Evolutionary conservation across 2,329 filamentous ascomycete genomes (phyloP).

Genomic region (Lasiodiplodia hormozganensis): DNA sequence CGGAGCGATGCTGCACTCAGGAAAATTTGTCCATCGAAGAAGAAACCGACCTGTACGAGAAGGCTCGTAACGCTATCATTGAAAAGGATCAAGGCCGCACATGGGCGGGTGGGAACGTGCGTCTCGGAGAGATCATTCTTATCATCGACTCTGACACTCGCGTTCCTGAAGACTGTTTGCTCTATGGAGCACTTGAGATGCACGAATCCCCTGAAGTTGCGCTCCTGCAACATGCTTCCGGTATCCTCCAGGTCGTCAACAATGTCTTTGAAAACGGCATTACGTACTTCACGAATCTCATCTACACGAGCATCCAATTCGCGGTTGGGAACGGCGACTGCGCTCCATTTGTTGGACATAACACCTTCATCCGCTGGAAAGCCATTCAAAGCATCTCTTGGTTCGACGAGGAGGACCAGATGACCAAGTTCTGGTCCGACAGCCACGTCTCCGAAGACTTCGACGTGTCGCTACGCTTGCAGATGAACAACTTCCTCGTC

Average conservation of each 20-base stretch:
- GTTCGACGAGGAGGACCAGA: conserved; percentile 24
- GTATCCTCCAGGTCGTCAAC: conserved; percentile 31
- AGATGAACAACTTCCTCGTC: conserved; percentile 30
- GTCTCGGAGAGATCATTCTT: conserved; percentile 75
- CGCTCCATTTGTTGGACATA: conserved; percentile 34
- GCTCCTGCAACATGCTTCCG: conserved; percentile 32
- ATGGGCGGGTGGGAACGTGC: conserved; percentile 79
- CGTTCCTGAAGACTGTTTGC: conserved; percentile 32
- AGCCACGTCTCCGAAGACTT: conserved; percentile 33
- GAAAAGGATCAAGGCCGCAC: conserved; percentile 62
- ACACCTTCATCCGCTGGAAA: conserved; percentile 33
- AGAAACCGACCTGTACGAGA: conserved; percentile 28
- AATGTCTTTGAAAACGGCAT: conserved; percentile 34
- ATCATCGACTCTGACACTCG: conserved; percentile 50
- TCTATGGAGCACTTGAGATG: conserved; percentile 32
- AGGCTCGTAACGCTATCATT: conserved; percentile 15
- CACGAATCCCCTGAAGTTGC: conserved; percentile 31
- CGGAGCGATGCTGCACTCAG: conserved; percentile 32
- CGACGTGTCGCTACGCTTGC: conserved; percentile 32
- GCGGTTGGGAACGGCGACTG: conserved; percentile 32
- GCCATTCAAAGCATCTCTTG: conserved; percentile 29
- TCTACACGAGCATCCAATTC: conserved; percentile 33
- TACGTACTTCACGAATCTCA: conserved; percentile 33
- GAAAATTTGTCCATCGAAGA: conserved; percentile 35
- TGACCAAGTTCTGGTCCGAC: conserved; percentile 32